A percentile compares a stretch with the other conserved stretches of the same genome.
Conservation (phyloP, 1,284 basidiomycete species). For the Coniferiporia weirii region DNA sequence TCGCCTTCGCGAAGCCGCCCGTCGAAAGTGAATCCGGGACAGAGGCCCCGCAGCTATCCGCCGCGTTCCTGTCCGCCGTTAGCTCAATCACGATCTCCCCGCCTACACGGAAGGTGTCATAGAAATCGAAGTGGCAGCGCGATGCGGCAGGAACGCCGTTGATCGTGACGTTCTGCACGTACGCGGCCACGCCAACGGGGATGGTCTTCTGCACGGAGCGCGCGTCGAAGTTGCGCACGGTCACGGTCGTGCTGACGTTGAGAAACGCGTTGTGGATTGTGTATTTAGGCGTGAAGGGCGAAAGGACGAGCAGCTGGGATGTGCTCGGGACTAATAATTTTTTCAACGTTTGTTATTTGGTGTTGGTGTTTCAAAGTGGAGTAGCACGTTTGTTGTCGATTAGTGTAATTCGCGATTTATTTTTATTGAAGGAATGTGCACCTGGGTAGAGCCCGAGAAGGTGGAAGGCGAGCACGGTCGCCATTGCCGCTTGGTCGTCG, state of each 20-base stretch:
- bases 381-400: background rate
- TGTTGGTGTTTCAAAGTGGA: background rate
- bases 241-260: slow-evolving; percentile 36
- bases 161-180: slow-evolving; percentile 34
- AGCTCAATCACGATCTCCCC: slow-evolving; percentile 58
- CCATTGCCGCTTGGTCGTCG: slow-evolving; percentile 68
- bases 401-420: background rate
- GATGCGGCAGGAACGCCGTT: slow-evolving; percentile 34
- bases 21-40: slow-evolving; percentile 60
- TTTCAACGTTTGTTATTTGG: background rate
- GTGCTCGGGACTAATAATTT: slow-evolving; percentile 32
- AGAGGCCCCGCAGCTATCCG: slow-evolving; percentile 44
- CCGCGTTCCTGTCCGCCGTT: slow-evolving; percentile 48
- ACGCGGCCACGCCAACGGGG: slow-evolving; percentile 32
- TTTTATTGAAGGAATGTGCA: slow-evolving; percentile 23
- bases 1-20: slow-evolving; percentile 47
- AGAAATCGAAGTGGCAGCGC: slow-evolving; percentile 63
- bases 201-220: slow-evolving; percentile 33
- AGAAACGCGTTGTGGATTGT: slow-evolving; percentile 39
- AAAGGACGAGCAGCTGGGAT: slow-evolving; percentile 36
- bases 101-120: slow-evolving; percentile 58
- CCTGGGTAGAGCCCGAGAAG: slow-evolving; percentile 58
- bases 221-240: slow-evolving; percentile 33
- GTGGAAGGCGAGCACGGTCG: slow-evolving; percentile 55
- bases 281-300: slow-evolving; percentile 38